phyloP scores from a whole-genome alignment of 2,329 filamentous ascomycete genomes.

The Cladosporium sp. region DNA sequence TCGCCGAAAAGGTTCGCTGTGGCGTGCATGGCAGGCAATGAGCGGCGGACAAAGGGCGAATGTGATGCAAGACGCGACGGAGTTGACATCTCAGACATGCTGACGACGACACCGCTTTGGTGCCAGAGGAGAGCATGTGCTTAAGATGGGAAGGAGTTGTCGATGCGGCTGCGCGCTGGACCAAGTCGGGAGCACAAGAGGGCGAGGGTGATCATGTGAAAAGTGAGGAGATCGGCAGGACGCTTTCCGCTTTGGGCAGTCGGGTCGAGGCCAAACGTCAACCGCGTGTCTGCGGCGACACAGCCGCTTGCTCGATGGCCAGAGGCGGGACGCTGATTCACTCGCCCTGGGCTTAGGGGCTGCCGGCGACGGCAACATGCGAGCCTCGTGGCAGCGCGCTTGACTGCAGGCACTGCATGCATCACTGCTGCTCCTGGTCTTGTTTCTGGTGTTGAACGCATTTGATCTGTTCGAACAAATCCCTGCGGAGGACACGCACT shows the following conservation, averaged over 20 bases:
- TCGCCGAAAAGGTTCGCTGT: constrained; percentile 1
- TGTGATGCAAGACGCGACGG: constrained; percentile 13
- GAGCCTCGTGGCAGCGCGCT: no score
- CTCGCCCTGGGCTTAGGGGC: not conserved
- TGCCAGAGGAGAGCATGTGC: constrained; percentile 18
- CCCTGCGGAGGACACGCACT: constrained; percentile 6
- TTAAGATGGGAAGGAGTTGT: not conserved
- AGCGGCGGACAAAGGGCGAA: not conserved
- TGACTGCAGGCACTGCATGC: no score
- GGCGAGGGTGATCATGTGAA: not conserved
- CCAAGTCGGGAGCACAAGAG: not conserved
- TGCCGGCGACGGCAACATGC: not conserved
- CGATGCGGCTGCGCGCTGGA: not conserved
- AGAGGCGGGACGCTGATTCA: not conserved
- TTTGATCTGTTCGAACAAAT: not conserved
- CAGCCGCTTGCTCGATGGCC: constrained; percentile 9
- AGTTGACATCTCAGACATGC: constrained; percentile 18
- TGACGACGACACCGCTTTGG: constrained; percentile 14
- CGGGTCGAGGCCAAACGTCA: not conserved
- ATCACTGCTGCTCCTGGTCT: not conserved
- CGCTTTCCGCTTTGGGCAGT: not conserved
- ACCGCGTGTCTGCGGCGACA: not conserved
- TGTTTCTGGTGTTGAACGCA: not conserved
- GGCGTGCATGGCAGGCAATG: not conserved
- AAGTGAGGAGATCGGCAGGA: constrained; percentile 9